A percentile compares a stretch with the other conserved stretches of the same genome.
Evolutionary conservation across 192 early-diverging fungal species (phyloP).

Genomic region (Backusella tuberculispora): DNA sequence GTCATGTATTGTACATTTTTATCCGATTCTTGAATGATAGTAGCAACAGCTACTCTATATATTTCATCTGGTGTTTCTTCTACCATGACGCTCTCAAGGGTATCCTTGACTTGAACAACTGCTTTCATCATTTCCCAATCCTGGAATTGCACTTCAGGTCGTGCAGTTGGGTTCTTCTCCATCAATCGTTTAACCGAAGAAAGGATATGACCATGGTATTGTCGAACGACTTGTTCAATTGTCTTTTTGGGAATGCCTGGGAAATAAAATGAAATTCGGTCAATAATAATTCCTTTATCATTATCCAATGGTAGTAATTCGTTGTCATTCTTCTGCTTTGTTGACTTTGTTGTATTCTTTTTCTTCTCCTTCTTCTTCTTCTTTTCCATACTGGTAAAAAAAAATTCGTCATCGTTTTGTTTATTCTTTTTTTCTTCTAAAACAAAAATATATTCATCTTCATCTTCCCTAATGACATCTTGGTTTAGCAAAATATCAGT

Average conservation of each 20-base stretch:
- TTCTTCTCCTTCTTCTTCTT: slow-evolving; percentile 15
- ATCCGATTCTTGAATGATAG: slow-evolving; percentile 37
- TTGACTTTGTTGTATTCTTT: background rate
- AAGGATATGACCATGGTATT: slow-evolving; percentile 23
- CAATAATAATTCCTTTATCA: background rate
- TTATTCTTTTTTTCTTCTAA: slow-evolving; percentile 8
- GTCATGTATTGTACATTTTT: slow-evolving; percentile 33
- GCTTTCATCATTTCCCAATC: slow-evolving; percentile 21
- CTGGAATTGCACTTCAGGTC: slow-evolving; percentile 4
- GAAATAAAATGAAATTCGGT: slow-evolving; percentile 15
- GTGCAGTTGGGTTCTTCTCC: background rate
- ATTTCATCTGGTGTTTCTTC: slow-evolving; percentile 40
- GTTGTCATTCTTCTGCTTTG: background rate
- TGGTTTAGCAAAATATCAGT: slow-evolving; percentile 26
- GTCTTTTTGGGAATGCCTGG: background rate
- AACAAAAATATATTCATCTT: background rate
- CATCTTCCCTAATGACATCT: slow-evolving; percentile 20
- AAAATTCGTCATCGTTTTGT: background rate
- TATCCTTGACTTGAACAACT: slow-evolving; percentile 38
- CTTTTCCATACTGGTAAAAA: background rate
- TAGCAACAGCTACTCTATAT: slow-evolving; percentile 44
- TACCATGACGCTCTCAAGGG: slow-evolving; percentile 41
- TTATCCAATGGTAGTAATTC: background rate
- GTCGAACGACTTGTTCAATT: background rate
- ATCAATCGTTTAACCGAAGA: slow-evolving; percentile 28